Conservation (phyloP, 73 alveolate species). For the Paramecium sexaurelia region DNA sequence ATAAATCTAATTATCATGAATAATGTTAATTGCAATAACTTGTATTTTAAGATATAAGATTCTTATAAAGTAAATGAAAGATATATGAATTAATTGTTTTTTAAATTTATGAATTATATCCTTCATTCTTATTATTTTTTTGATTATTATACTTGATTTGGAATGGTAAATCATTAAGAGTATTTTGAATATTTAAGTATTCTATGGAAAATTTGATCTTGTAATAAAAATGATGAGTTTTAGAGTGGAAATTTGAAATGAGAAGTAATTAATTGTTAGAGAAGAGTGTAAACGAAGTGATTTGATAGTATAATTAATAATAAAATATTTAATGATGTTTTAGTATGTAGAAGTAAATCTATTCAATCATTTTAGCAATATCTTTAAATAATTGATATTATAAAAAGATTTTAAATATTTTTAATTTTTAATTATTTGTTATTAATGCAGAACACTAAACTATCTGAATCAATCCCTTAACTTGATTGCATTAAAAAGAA, state of each 20-base stretch:
- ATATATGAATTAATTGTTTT: too few relatives aligned
- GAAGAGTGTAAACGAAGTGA: background rate
- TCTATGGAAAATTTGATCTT: too few relatives aligned
- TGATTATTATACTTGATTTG: too few relatives aligned
- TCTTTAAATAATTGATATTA: constrained; percentile 17
- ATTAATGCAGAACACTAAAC: constrained; percentile 37
- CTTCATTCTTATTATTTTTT: too few relatives aligned
- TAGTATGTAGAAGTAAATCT: background rate
- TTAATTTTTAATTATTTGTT: constrained; percentile 19
- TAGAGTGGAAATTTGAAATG: background rate
- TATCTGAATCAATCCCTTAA: constrained; percentile 22
- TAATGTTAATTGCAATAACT: too few relatives aligned
- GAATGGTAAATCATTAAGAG: too few relatives aligned
- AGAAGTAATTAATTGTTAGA: background rate
- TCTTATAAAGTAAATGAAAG: too few relatives aligned
- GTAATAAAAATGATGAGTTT: background rate
- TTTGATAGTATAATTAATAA: background rate
- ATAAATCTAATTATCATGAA: too few relatives aligned
- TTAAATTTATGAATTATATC: too few relatives aligned
- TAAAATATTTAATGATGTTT: background rate
- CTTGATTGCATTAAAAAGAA: constrained; percentile 55
- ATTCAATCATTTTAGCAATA: constrained; percentile 24
- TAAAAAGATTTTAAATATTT: constrained; percentile 27
- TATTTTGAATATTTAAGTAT: too few relatives aligned
- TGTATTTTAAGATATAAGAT: too few relatives aligned